Evolutionary conservation across 768 basidiomycete species (phyloP), one percentile per base, ranked within the genome.

Genomic region (Suillus alpinus): DNA sequence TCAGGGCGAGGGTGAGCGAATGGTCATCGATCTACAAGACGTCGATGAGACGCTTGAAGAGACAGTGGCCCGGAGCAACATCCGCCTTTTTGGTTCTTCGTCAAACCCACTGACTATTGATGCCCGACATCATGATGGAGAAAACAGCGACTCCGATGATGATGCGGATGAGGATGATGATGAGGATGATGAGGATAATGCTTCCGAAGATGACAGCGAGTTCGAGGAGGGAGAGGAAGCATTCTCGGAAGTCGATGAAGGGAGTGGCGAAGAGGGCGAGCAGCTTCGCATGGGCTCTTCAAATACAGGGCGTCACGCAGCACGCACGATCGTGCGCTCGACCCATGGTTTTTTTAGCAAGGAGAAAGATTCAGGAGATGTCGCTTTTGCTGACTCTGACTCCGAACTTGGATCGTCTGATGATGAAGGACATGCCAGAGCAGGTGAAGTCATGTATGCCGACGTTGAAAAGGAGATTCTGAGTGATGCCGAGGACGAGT

Each of bases 21-120:
- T 99, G 97, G 94, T 99, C 13, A 91, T 98, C 82, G 91, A 93
- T 71, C 80, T 99, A 14, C 97, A 99, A 73, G 97, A 95, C 63
- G 91, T 88, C 20, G 76, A 78, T 32, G 74, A 79, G 2, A 98
- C 95, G 0, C 86, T 99, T 32, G 95, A 88, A 62, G 94, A 95
- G 66, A 84, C 81, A 8, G 87, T 98, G 34, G 83, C 87, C 18
- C 82, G 83, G 59, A 93, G 92, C 66, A 83, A 91, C 60, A 95
- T 99, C 62, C 82, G 84, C 39, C 81, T 99, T 2, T 86, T 98
- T 39, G 92, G 86, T 16, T 84, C 89, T 2, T 98, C 96, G 0
- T 87, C 88, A 2, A 84, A 82, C 53, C 83, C 85, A 12, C 81
- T 98, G 37, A 80, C 77, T 1, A 76, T 86, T 32, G 69, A 74